These are phyloP conservation scores for Thuja plicata DNA, from an alignment of 83 land plant species.

Conservation along the genomic window DNA sequence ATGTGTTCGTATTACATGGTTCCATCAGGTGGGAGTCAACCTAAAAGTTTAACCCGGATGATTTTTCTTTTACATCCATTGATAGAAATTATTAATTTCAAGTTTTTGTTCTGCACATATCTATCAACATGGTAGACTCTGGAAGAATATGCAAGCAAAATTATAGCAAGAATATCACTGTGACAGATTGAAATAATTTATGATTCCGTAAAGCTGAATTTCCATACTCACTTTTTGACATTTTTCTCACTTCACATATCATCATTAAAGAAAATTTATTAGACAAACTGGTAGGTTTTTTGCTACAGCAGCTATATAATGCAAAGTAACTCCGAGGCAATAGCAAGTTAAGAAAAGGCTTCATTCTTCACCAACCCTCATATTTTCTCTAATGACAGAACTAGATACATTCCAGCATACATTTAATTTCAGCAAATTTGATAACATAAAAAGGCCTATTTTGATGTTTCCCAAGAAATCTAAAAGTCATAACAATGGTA, in stretches of 20 bases:
- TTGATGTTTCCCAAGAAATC: background rate
- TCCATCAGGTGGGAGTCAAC: background rate
- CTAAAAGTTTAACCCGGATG: background rate
- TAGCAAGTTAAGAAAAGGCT: background rate
- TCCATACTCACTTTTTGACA: background rate
- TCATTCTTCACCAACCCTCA: background rate
- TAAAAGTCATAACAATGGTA: background rate
- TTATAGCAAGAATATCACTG: background rate
- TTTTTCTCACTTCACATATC: background rate
- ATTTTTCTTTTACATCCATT: too few relatives aligned
- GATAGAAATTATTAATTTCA: background rate
- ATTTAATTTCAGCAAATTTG: background rate
- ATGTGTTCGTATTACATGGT: background rate
- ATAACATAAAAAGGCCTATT: background rate
- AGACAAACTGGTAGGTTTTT: background rate
- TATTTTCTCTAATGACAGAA: background rate
- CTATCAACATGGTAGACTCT: background rate
- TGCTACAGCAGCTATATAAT: background rate
- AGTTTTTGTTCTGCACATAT: background rate
- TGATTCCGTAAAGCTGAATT: background rate
- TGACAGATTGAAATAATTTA: background rate
- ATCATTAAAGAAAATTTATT: background rate
- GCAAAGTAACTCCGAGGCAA: background rate
- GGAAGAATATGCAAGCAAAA: background rate
- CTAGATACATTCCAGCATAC: background rate